phyloP scores from a whole-genome alignment of 495 filamentous ascomycete genomes.

The Neurospora sp. region DNA sequence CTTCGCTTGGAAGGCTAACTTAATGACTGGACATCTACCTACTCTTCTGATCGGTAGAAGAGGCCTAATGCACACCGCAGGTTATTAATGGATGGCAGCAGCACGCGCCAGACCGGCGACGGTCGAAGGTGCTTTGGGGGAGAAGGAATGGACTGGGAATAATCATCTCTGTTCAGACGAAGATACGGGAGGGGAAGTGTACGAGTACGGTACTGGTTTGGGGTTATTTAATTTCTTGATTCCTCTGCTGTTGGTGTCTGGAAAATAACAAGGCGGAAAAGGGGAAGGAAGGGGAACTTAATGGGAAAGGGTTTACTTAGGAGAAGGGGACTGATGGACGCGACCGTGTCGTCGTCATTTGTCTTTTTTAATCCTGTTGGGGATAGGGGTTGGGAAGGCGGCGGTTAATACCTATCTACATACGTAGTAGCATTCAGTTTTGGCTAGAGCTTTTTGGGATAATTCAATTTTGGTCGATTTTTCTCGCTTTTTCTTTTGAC shows the following conservation, averaged over 20 bases:
- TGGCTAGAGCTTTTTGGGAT: not conserved
- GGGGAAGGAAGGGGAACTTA: not conserved
- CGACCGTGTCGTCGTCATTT: not conserved
- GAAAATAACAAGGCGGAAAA: not conserved
- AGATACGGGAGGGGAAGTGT: not conserved
- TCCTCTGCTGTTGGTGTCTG: not conserved
- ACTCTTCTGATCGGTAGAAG: not conserved
- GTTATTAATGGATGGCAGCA: not conserved
- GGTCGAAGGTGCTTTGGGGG: not conserved
- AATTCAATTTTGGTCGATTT: not conserved
- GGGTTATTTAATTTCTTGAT: not conserved
- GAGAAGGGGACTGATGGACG: not conserved
- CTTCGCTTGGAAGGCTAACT: slow-evolving; percentile 1
- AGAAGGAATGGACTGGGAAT: not conserved
- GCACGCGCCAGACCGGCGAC: not conserved
- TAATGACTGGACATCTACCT: slow-evolving; percentile 8
- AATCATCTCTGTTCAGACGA: not conserved
- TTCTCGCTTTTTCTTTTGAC: not conserved
- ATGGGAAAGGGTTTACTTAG: not conserved
- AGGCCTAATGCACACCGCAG: not conserved
- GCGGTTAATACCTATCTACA: not conserved
- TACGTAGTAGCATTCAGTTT: not conserved
- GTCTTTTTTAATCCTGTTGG: not conserved
- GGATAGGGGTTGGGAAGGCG: not conserved
- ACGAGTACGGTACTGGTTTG: not conserved